Percentiles rank a stretch among this genome's conserved stretches.
Evolutionary conservation across 805 yeast genomes (phyloP).

Genomic region (Cyberlindnera saturnus): DNA sequence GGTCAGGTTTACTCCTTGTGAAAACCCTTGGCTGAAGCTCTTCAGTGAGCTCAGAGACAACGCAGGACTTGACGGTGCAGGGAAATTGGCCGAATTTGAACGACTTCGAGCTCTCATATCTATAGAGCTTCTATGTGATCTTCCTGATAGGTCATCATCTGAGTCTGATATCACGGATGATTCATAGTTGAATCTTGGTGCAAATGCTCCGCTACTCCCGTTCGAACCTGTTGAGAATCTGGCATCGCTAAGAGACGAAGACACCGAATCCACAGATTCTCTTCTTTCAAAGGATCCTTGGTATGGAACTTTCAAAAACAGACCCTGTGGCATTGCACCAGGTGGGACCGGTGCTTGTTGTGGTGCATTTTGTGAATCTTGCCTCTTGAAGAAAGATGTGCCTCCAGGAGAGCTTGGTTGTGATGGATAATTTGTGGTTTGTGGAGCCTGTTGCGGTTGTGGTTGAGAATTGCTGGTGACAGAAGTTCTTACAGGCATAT

Average conservation of each 20-base stretch:
- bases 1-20: conserved; percentile 1
- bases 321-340: conserved; percentile 17
- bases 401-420: conserved; percentile 5
- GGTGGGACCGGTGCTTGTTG: not conserved
- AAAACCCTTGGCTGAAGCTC: conserved; percentile 15
- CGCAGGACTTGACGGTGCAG: conserved; percentile 19
- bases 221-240: conserved; percentile 5
- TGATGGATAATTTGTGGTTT: not conserved
- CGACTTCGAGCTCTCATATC: conserved; percentile 13
- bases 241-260: conserved; percentile 16
- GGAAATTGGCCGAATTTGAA: conserved; percentile 15
- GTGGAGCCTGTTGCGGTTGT: conserved; percentile 2
- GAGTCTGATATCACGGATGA: conserved; percentile 23
- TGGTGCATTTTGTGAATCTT: not conserved
- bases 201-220: conserved; percentile 1
- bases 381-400: not conserved
- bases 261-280: conserved; percentile 22
- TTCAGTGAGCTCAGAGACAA: conserved; percentile 16
- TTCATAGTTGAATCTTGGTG: conserved; percentile 12
- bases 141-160: conserved; percentile 19
- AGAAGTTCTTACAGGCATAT: not conserved
- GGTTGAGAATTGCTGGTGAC: conserved; percentile 1
- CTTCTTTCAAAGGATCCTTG: conserved; percentile 23
- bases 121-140: conserved; percentile 19
- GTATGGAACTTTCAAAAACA: conserved; percentile 26